These are phyloP conservation scores for Massariosphaeria phaeospora DNA, from an alignment of 495 filamentous ascomycete genomes.

Conservation along the genomic window DNA sequence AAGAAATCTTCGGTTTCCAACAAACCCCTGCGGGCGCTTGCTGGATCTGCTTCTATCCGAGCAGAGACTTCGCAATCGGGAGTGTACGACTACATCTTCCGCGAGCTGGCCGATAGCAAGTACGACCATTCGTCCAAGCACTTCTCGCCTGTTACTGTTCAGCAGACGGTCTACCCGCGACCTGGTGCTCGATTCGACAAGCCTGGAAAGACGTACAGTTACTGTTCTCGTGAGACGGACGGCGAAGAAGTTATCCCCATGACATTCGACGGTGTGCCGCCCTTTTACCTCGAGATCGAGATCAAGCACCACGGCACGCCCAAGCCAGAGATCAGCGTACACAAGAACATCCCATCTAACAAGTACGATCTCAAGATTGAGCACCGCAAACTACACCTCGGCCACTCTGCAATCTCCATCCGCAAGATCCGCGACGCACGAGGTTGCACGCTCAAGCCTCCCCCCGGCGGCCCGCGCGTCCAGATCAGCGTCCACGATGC, in stretches of 20 bases:
- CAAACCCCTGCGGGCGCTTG: conserved; percentile 65
- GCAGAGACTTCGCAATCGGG: conserved; percentile 83
- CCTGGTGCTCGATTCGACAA: conserved; percentile 75
- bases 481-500: conserved; percentile 87
- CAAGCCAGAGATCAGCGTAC: conserved; percentile 70
- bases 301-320: conserved; percentile 83
- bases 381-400: conserved; percentile 70
- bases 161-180: conserved; percentile 75
- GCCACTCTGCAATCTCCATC: conserved; percentile 78
- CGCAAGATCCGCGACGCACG: conserved; percentile 80
- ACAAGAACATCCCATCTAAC: conserved; percentile 68
- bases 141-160: conserved; percentile 60
- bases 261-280: conserved; percentile 71
- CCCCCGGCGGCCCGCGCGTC: conserved; percentile 59
- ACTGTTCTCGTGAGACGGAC: conserved; percentile 76
- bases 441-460: conserved; percentile 67
- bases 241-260: conserved; percentile 84
- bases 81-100: conserved; percentile 79
- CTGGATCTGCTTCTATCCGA: conserved; percentile 65
- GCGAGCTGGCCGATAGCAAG: conserved; percentile 68
- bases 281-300: conserved; percentile 82
- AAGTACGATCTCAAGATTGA: conserved; percentile 78
- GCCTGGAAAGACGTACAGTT: conserved; percentile 91
- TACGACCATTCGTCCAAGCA: conserved; percentile 67
- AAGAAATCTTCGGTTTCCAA: conserved; percentile 48